Conservation (phyloP, 768 basidiomycete genomes). For the Termitomyces heimii region DNA sequence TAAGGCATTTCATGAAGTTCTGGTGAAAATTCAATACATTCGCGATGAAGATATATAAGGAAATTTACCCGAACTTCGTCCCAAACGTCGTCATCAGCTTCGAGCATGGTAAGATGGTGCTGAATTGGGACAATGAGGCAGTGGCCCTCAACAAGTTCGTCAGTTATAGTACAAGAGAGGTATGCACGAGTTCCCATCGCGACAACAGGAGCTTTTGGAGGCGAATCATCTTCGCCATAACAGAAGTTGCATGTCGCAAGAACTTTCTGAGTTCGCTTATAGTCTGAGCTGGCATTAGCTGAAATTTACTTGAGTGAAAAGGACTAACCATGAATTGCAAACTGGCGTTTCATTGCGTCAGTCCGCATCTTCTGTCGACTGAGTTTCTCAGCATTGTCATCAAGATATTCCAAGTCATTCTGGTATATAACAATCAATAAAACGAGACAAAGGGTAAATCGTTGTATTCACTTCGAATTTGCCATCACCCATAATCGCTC, state of each 20-base stretch:
- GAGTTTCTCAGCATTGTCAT: constrained; percentile 92
- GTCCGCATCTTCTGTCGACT: constrained; percentile 93
- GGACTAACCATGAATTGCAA: constrained; percentile 83
- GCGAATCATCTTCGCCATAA: constrained; percentile 87
- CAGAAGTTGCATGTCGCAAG: constrained; percentile 84
- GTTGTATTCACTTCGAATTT: constrained; percentile 65
- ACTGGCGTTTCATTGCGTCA: constrained; percentile 94
- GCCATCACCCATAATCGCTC: constrained; percentile 81
- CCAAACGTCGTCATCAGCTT: constrained; percentile 97
- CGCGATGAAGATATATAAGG: neutral
- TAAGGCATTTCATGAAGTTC: constrained; percentile 89
- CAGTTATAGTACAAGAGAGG: constrained; percentile 81
- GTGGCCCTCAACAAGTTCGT: constrained; percentile 89
- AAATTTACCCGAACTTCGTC: constrained; percentile 86
- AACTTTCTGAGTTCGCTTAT: constrained; percentile 89
- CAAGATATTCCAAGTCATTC: constrained; percentile 91
- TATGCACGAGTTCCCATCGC: constrained; percentile 90
- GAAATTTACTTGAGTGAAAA: neutral
- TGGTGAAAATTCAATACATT: constrained; percentile 14
- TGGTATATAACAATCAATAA: constrained; percentile 20
- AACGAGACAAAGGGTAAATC: neutral
- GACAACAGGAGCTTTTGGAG: constrained; percentile 81
- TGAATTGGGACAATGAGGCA: constrained; percentile 95
- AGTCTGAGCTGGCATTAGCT: constrained; percentile 51
- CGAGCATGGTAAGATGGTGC: constrained; percentile 86